These are phyloP conservation scores for Cercis canadensis DNA, from an alignment of 306 rosid genomes.

Conservation along the genomic window DNA sequence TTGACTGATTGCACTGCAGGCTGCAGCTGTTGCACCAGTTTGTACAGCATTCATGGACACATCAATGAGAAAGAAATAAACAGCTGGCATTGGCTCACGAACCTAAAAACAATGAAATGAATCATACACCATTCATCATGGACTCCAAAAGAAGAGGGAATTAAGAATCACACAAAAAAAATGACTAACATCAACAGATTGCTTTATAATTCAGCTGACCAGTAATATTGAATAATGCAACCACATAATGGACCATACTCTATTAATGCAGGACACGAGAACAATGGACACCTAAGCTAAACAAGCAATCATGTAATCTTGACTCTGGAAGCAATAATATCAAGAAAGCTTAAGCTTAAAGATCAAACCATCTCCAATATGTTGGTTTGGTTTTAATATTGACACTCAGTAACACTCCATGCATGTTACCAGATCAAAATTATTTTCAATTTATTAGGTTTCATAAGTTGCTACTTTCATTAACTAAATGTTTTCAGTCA, in stretches of 20 bases:
- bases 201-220: slow-evolving; percentile 7
- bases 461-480: not conserved
- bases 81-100: slow-evolving; percentile 99
- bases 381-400: not conserved
- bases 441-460: not conserved
- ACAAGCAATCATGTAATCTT: slow-evolving; percentile 11
- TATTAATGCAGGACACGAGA: slow-evolving; percentile 21
- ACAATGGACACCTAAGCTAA: slow-evolving; percentile 17
- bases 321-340: slow-evolving; percentile 8
- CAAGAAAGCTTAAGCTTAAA: slow-evolving; percentile 13
- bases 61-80: slow-evolving; percentile 91
- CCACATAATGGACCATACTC: slow-evolving; percentile 1
- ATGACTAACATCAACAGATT: not conserved
- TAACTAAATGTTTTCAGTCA: too few species aligned
- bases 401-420: not conserved
- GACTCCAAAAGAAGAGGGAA: slow-evolving; percentile 1
- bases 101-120: slow-evolving; percentile 57
- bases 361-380: slow-evolving; percentile 8
- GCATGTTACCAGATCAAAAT: not conserved
- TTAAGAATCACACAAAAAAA: slow-evolving; percentile 4
- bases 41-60: slow-evolving; percentile 96
- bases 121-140: slow-evolving; percentile 29
- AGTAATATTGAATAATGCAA: slow-evolving; percentile 21
- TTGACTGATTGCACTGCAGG: slow-evolving; percentile 97
- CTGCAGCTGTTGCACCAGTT: slow-evolving; percentile 99